A percentile compares a stretch with the other conserved stretches of the same genome.
phyloP scores from a whole-genome alignment of 495 filamentous ascomycete genomes.

The Aspergillus leporis region DNA sequence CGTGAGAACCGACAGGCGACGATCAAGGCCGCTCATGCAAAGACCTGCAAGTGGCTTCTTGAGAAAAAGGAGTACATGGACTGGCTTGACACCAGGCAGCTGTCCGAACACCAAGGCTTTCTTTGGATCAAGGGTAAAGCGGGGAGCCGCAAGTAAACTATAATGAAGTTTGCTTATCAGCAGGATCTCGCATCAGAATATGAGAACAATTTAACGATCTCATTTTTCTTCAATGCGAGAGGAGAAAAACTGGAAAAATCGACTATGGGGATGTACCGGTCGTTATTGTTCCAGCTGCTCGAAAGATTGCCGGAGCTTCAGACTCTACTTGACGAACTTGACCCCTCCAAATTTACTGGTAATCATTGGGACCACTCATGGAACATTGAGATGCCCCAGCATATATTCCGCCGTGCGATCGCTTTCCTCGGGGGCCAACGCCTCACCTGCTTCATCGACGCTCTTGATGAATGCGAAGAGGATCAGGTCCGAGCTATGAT shows the following conservation, averaged over 20 bases:
- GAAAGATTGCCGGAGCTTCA: conserved; percentile 29
- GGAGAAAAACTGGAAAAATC: conserved; percentile 52
- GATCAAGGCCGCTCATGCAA: conserved; percentile 28
- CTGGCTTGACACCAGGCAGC: conserved; percentile 46
- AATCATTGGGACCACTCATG: conserved; percentile 15
- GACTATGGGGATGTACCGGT: conserved; percentile 55
- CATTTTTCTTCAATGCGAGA: conserved; percentile 55
- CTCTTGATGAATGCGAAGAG: conserved; percentile 43
- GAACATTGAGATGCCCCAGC: conserved; percentile 19
- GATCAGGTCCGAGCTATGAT: conserved; percentile 38
- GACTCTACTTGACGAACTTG: conserved; percentile 21
- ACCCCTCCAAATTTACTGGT: not conserved
- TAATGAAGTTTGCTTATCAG: conserved; percentile 48
- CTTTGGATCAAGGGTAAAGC: conserved; percentile 62
- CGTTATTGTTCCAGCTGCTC: conserved; percentile 41
- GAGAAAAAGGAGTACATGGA: conserved; percentile 35
- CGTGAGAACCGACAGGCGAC: conserved; percentile 25
- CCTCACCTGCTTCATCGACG: conserved; percentile 40
- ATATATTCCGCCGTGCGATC: conserved; percentile 22
- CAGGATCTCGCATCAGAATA: conserved; percentile 14
- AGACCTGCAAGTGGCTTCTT: conserved; percentile 55
- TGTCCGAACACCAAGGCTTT: conserved; percentile 46
- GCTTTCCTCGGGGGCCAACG: conserved; percentile 19
- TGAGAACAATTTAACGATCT: conserved; percentile 27
- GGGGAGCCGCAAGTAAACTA: conserved; percentile 55